A percentile compares a stretch with the other conserved stretches of the same genome.
Conservation (phyloP, 805 yeast genomes). For the Metschnikowia dekortorum region DNA sequence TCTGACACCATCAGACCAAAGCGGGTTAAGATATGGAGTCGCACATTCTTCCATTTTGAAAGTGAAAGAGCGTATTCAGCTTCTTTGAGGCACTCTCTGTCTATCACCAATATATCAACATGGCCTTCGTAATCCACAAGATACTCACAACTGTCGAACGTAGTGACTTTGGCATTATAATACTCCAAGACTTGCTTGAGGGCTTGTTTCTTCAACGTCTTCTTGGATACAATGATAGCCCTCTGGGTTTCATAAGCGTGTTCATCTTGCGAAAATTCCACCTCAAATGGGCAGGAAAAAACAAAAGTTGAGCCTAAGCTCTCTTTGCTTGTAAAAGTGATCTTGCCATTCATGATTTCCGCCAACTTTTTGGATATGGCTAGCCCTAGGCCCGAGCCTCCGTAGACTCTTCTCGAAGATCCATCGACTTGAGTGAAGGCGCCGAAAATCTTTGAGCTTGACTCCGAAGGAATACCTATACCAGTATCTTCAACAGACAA, state of each 20-base stretch:
- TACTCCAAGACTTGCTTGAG: constrained; percentile 30
- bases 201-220: constrained; percentile 27
- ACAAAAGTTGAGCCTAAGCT: constrained; percentile 45
- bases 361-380: constrained; percentile 46
- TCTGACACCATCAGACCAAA: constrained; percentile 27
- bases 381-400: constrained; percentile 51
- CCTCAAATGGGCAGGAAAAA: constrained; percentile 32
- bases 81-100: constrained; percentile 14
- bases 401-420: constrained; percentile 46
- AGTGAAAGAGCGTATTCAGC: constrained; percentile 1
- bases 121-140: constrained; percentile 9
- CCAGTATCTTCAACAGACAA: constrained; percentile 48
- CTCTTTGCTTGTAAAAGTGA: constrained; percentile 43
- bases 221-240: constrained; percentile 30
- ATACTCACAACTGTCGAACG: constrained; percentile 15
- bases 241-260: constrained; percentile 11
- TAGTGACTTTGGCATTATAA: constrained; percentile 30
- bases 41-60: constrained; percentile 9
- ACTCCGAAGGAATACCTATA: constrained; percentile 46
- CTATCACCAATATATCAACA: constrained; percentile 21
- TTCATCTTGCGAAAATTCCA: constrained; percentile 18
- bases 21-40: constrained; percentile 22
- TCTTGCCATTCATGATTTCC: constrained; percentile 46
- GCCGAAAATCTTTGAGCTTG: constrained; percentile 44
- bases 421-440: constrained; percentile 57